Evolutionary conservation across 1,284 basidiomycete species (phyloP).

Genomic region (Trichosporon ovoides): DNA sequence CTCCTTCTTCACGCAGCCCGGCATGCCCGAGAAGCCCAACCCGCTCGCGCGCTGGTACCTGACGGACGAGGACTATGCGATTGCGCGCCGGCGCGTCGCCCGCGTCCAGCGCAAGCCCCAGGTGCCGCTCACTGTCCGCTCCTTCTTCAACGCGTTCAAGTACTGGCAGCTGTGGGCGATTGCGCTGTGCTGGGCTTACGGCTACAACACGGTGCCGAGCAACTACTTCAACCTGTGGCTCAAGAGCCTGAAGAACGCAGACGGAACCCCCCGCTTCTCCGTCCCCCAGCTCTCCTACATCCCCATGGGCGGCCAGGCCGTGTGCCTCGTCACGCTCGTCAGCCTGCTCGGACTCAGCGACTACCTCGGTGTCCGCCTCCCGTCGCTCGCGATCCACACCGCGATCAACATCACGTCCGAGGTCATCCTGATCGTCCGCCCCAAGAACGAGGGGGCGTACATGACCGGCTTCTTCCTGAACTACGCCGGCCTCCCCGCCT

Average conservation of each 20-base stretch:
- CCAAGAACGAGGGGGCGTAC: slow-evolving; percentile 6
- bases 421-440: slow-evolving; percentile 13
- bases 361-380: slow-evolving; percentile 12
- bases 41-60: slow-evolving; percentile 24
- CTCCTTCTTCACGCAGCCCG: slow-evolving; percentile 9
- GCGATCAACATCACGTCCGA: slow-evolving; percentile 13
- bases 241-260: slow-evolving; percentile 23
- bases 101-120: slow-evolving; percentile 19
- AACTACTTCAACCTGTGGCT: slow-evolving; percentile 34
- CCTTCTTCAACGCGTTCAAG: slow-evolving; percentile 14
- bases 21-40: slow-evolving; percentile 21
- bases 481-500: slow-evolving; percentile 12
- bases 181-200: slow-evolving; percentile 17
- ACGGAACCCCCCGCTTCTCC: slow-evolving; percentile 20
- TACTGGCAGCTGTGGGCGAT: slow-evolving; percentile 19
- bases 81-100: slow-evolving; percentile 17
- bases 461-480: slow-evolving; percentile 16
- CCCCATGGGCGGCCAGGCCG: slow-evolving; percentile 12
- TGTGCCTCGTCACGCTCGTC: slow-evolving; percentile 7
- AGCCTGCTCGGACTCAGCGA: slow-evolving; percentile 10
- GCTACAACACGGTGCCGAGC: slow-evolving; percentile 16
- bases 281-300: slow-evolving; percentile 15
- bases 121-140: slow-evolving; percentile 16
- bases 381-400: slow-evolving; percentile 10
- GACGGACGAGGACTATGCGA: slow-evolving; percentile 17